phyloP scores from a whole-genome alignment of 2,329 filamentous ascomycete genomes.

The Pezicula neosporulosa region DNA sequence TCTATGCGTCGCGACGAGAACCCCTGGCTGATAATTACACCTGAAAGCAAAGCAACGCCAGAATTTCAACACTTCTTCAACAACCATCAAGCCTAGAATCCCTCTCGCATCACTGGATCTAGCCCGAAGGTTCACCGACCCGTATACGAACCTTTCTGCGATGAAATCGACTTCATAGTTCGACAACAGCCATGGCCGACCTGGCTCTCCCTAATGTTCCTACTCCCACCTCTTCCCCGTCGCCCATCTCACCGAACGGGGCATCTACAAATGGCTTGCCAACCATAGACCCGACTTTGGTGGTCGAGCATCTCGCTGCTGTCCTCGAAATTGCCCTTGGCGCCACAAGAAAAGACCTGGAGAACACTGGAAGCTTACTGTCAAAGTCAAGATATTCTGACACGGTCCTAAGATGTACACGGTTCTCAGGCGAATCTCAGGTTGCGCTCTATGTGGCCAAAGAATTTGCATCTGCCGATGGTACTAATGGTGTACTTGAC shows the following conservation, averaged over 20 bases:
- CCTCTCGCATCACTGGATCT: constrained; percentile 12
- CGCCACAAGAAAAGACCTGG: constrained; percentile 73
- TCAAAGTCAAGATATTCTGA: constrained; percentile 69
- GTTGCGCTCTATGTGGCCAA: constrained; percentile 90
- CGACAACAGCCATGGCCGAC: constrained; percentile 25
- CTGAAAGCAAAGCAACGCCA: neutral
- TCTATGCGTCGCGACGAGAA: neutral
- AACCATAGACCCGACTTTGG: constrained; percentile 61
- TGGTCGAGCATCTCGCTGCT: constrained; percentile 69
- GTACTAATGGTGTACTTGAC: constrained; percentile 23
- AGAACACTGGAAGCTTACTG: constrained; percentile 77
- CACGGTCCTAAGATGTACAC: constrained; percentile 80
- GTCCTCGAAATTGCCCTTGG: constrained; percentile 73
- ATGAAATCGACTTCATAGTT: constrained; percentile 19
- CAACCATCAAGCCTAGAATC: constrained; percentile 11
- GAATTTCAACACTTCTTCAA: constrained; percentile 9
- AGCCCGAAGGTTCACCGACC: constrained; percentile 11
- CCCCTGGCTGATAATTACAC: neutral
- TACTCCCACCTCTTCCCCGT: constrained; percentile 19
- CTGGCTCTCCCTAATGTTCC: constrained; percentile 9
- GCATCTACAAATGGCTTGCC: constrained; percentile 37
- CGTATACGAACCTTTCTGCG: constrained; percentile 9
- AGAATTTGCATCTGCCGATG: constrained; percentile 51
- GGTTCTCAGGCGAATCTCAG: constrained; percentile 87
- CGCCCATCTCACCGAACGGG: constrained; percentile 23